These are phyloP conservation scores for Gentiana macrophylla DNA, from an alignment of 257 asterid genomes.

Conservation along the genomic window DNA sequence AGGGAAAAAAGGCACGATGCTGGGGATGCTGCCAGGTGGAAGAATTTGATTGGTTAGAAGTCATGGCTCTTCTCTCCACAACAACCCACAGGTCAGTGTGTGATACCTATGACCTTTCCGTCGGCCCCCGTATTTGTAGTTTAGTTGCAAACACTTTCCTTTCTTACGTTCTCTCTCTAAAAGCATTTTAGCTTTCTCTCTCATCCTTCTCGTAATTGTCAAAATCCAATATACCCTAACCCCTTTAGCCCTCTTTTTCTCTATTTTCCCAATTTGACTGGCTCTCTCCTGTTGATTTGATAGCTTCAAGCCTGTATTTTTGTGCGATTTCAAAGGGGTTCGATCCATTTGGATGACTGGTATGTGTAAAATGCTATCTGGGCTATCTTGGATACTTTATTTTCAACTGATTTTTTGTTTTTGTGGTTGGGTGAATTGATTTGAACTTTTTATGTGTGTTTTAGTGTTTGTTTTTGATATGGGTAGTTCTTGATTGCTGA, in stretches of 20 bases:
- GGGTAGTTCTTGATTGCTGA: slow-evolving; percentile 23
- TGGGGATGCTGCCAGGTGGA: slow-evolving; percentile 49
- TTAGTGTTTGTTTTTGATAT: slow-evolving; percentile 15
- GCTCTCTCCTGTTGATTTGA: slow-evolving; percentile 3
- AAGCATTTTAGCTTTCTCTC: slow-evolving; percentile 32
- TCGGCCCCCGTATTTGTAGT: slow-evolving; percentile 50
- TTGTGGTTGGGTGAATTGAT: slow-evolving; percentile 15
- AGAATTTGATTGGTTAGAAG: slow-evolving; percentile 27
- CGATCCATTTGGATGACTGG: slow-evolving; percentile 37
- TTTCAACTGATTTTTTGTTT: slow-evolving; percentile 9
- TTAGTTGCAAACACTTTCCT: slow-evolving; percentile 17
- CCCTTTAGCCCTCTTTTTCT: slow-evolving; percentile 14
- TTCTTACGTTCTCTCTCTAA: slow-evolving; percentile 25
- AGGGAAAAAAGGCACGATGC: slow-evolving; percentile 11
- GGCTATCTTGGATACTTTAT: slow-evolving; percentile 9
- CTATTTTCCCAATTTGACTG: slow-evolving; percentile 22
- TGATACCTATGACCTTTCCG: slow-evolving; percentile 35
- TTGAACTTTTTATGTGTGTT: slow-evolving; percentile 36
- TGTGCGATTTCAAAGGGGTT: slow-evolving; percentile 15
- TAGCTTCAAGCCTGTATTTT: slow-evolving; percentile 20
- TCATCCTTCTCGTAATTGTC: slow-evolving; percentile 36
- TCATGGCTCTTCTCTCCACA: slow-evolving; percentile 36
- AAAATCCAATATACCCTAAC: slow-evolving; percentile 42
- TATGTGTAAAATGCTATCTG: slow-evolving; percentile 26
- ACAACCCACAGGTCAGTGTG: slow-evolving; percentile 45